A percentile compares a stretch with the other conserved stretches of the same genome.
Evolutionary conservation across 805 yeast genomes (phyloP).

Genomic region (Metschnikowia continentalis): DNA sequence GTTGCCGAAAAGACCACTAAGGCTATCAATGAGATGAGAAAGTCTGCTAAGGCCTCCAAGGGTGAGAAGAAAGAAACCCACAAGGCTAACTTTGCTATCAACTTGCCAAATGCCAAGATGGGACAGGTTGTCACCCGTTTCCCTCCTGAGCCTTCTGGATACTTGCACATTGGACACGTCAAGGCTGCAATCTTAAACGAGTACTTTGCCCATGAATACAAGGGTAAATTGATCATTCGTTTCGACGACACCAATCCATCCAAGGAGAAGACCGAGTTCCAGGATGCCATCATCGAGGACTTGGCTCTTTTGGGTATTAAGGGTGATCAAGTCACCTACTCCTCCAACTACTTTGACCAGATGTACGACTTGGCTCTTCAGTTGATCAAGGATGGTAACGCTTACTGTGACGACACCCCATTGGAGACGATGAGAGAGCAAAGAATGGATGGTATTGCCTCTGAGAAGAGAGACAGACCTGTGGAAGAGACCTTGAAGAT

Average conservation of each 20-base stretch:
- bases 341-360: slow-evolving; percentile 88
- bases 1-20: slow-evolving; percentile 62
- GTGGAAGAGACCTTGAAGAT: slow-evolving; percentile 87
- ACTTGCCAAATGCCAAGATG: slow-evolving; percentile 81
- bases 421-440: slow-evolving; percentile 95
- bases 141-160: slow-evolving; percentile 99
- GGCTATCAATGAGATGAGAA: slow-evolving; percentile 69
- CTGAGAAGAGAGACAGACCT: slow-evolving; percentile 86
- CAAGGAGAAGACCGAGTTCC: slow-evolving; percentile 92
- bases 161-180: slow-evolving; percentile 98
- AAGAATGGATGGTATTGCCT: slow-evolving; percentile 95
- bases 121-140: slow-evolving; percentile 98
- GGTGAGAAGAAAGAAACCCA: slow-evolving; percentile 79
- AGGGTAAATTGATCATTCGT: slow-evolving; percentile 94
- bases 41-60: slow-evolving; percentile 48
- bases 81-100: slow-evolving; percentile 94
- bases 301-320: slow-evolving; percentile 84
- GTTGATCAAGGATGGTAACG: slow-evolving; percentile 92
- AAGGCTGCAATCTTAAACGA: slow-evolving; percentile 96
- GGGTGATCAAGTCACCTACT: slow-evolving; percentile 83
- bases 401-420: slow-evolving; percentile 96
- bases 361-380: slow-evolving; percentile 86
- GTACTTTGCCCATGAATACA: slow-evolving; percentile 91
- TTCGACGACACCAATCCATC: slow-evolving; percentile 98
- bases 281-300: slow-evolving; percentile 92